Percentiles rank a stretch among this genome's conserved stretches.
These are phyloP conservation scores for Aplosporella prunicola DNA, from an alignment of 2,329 filamentous ascomycete genomes.

Conservation along the genomic window DNA sequence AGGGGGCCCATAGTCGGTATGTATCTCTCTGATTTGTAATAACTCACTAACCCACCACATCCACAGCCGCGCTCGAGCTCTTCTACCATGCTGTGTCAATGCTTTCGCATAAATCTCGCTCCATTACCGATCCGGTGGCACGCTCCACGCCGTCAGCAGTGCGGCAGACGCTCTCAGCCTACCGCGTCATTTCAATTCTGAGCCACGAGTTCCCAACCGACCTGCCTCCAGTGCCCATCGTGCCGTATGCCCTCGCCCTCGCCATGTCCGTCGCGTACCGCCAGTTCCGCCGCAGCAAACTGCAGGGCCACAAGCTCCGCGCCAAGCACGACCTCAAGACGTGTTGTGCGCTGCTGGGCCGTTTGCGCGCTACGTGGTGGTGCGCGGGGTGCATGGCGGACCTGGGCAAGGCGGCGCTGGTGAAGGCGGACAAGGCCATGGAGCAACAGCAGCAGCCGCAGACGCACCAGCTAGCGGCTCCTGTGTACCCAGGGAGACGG, in stretches of 20 bases:
- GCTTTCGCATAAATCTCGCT: conserved; percentile 43
- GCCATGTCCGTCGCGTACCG: conserved; percentile 49
- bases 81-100: conserved; percentile 50
- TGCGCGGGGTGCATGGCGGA: conserved; percentile 39
- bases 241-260: conserved; percentile 47
- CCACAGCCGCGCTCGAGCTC: conserved; percentile 36
- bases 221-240: conserved; percentile 44
- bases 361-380: conserved; percentile 36
- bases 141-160: conserved; percentile 42
- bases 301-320: conserved; percentile 38
- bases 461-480: conserved; percentile 11
- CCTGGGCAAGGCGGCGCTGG: conserved; percentile 29
- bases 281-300: conserved; percentile 43
- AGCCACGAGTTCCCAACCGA: conserved; percentile 35
- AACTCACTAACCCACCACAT: no score
- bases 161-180: conserved; percentile 46
- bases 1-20: conserved; percentile 29
- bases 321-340: conserved; percentile 37
- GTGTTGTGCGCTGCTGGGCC: conserved; percentile 36
- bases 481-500: no score
- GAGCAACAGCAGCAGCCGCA: no score
- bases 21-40: no score
- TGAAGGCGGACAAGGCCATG: conserved; percentile 23
- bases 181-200: conserved; percentile 45
- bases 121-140: conserved; percentile 34